Evolutionary conservation across 202 grass and related monocot genomes (phyloP), one percentile per base, ranked within the genome.

Genomic region (Saccharum hybrid): DNA sequence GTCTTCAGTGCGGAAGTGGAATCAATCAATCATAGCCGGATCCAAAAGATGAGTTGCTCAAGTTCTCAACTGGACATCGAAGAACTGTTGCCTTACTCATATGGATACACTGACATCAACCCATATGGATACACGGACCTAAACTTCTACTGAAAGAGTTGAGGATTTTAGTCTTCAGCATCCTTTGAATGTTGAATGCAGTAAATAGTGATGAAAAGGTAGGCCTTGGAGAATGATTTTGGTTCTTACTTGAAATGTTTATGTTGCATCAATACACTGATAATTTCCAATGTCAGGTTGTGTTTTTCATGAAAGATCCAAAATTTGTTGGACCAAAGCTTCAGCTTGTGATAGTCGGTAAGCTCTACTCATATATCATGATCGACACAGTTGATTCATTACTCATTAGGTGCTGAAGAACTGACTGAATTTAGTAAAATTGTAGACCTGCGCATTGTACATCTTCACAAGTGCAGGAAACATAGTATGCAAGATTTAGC

Each of bases 1-100:
- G 71, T 97, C 23, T 97, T 97, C 77, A 84, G 67, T 45, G 90
- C 88, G n/a, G 94, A 94, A 75, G 92, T 97, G 16, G 92, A 97
- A 80, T 97, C 91, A 15, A 97, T 94, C 76, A 98, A 94, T 82
- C 95, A 94, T 75, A 93, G 92, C 76, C 69, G 92, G 82, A 94
- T 98, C 66, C 95, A 94, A 49, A 98, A 93, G 51, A 98, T 93
- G 92, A 94, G 83, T 62, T 86, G 85, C 52, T 90, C 92, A 46
- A 88, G 92, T 79, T 91, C 95, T 21, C 90, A 91, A 65, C 15
- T 97, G 76, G 90, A 92, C 75, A 97, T 97, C 3, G 90, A 90
- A 46, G 94, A 97, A 81, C 72, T 94, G 42, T 77, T 97, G 70
- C 92, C 94, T 8, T 97, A 91, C 75, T 93, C 95, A 4, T 88